Evolutionary conservation across 2,329 filamentous ascomycete species (phyloP).

Genomic region (Paecilomyces niveus): DNA sequence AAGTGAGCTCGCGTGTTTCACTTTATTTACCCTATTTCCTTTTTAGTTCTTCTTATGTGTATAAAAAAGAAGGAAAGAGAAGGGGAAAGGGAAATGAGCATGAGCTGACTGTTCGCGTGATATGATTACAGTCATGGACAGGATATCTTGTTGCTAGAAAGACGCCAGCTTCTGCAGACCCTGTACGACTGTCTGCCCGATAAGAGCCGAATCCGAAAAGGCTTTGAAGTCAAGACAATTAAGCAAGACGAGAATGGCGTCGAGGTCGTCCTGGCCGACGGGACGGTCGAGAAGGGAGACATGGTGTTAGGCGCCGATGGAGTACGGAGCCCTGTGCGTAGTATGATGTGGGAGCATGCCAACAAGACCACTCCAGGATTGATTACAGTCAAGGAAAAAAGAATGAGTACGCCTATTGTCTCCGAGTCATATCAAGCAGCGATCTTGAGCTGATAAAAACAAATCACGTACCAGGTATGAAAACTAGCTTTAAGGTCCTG

Average conservation of each 20-base stretch:
- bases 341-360: constrained; percentile 18
- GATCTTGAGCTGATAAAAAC: neutral
- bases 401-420: neutral
- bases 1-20: neutral
- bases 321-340: constrained; percentile 30
- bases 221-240: constrained; percentile 14
- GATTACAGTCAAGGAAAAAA: neutral
- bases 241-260: constrained; percentile 11
- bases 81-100: constrained; percentile 6
- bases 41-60: neutral
- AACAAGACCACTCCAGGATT: constrained; percentile 5
- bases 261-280: constrained; percentile 25
- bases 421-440: neutral
- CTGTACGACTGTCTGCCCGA: constrained; percentile 21
- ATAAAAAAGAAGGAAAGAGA: neutral
- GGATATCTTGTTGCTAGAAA: constrained; percentile 2
- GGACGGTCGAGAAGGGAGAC: constrained; percentile 22
- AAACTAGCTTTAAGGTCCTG: neutral
- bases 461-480: neutral
- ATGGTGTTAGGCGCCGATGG: constrained; percentile 37
- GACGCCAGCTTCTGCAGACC: neutral
- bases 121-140: constrained; percentile 3
- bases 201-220: constrained; percentile 16
- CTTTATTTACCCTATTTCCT: no score
- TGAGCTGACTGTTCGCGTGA: constrained; percentile 2